Evolutionary conservation across 75 land plant species (phyloP), one percentile per base, ranked within the genome.

Genomic region (Cryptomeria japonica): DNA sequence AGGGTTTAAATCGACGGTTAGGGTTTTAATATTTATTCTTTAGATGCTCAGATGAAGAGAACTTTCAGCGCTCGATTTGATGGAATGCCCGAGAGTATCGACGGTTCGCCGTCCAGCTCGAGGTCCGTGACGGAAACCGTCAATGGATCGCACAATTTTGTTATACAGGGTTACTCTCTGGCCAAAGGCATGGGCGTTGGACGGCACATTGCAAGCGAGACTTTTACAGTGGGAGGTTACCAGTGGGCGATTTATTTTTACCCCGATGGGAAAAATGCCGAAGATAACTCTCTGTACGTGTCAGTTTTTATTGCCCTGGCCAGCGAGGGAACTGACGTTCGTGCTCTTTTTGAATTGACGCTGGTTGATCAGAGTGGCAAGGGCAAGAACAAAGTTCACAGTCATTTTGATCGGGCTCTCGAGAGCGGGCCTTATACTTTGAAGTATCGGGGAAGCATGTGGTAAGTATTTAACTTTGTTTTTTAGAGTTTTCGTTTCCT

Each of bases 181-280:
- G 94, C 94, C n/a, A 95, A 95, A 76, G 96, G 96, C 28, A 95
- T 95, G 91, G 96, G 96, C 3, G 90, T 94, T 13, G 95, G 95
- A 42, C 92, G 92, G 85, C 94, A 94, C 90, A 94, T 94, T 36
- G 93, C 95, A 2, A 94, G 95, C 89, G 95, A 94, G 37, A 92
- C 84, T 68, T 92, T 92, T 86, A 88, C 92, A 11, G 93, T 92
- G 7, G 93, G 92, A 8, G 92, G 92, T 5, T 92, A 88, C 49
- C 88, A 92, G 84, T 92, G 93, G 93, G 93, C 93, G 10, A 86
- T 92, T 37, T 92, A 92, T 80, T 90, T 92, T 68, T 91, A 90
- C 28, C 92, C 92, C 15, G 92, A 91, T 41, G 92, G 92, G 51
- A 91, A 91, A 76, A 91, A 92, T 47, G 86, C 93, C 0, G 93